A percentile compares a stretch with the other conserved stretches of the same genome.
phyloP scores from a whole-genome alignment of 768 basidiomycete species.

The Neoboletus magnificus region DNA sequence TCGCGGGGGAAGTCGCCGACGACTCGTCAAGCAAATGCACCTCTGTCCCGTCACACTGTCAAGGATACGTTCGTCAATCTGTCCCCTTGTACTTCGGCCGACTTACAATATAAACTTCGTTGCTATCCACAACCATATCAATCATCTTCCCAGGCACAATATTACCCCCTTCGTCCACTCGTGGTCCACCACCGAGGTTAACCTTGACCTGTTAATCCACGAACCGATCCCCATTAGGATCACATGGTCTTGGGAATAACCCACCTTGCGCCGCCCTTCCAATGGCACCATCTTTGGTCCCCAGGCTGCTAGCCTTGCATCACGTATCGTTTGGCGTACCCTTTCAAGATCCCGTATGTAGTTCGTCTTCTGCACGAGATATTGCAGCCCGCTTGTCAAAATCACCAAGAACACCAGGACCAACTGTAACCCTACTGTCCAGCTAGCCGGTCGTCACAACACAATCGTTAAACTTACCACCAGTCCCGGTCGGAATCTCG shows the following conservation, averaged over 20 bases:
- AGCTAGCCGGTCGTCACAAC: not conserved
- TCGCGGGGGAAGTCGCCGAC: conserved; percentile 53
- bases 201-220: conserved; percentile 59
- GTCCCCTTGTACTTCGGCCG: conserved; percentile 9
- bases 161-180: conserved; percentile 56
- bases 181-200: conserved; percentile 54
- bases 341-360: conserved; percentile 68
- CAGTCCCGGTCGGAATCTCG: conserved; percentile 92
- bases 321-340: conserved; percentile 55
- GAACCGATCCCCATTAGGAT: conserved; percentile 4
- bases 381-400: conserved; percentile 80
- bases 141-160: conserved; percentile 49
- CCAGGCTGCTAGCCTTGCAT: conserved; percentile 78
- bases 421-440: conserved; percentile 40
- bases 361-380: conserved; percentile 74
- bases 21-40: conserved; percentile 57
- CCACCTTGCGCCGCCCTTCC: conserved; percentile 67
- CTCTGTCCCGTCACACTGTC: conserved; percentile 59
- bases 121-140: conserved; percentile 80
- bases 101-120: conserved; percentile 73
- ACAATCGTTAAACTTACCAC: conserved; percentile 44
- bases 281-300: conserved; percentile 68
- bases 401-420: conserved; percentile 75
- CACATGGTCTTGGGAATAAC: conserved; percentile 9
- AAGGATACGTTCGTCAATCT: conserved; percentile 7